Evolutionary conservation across 2,329 filamentous ascomycete genomes (phyloP), one percentile per base, ranked within the genome.

Genomic region (Cladosporium austrohemisphaericum): DNA sequence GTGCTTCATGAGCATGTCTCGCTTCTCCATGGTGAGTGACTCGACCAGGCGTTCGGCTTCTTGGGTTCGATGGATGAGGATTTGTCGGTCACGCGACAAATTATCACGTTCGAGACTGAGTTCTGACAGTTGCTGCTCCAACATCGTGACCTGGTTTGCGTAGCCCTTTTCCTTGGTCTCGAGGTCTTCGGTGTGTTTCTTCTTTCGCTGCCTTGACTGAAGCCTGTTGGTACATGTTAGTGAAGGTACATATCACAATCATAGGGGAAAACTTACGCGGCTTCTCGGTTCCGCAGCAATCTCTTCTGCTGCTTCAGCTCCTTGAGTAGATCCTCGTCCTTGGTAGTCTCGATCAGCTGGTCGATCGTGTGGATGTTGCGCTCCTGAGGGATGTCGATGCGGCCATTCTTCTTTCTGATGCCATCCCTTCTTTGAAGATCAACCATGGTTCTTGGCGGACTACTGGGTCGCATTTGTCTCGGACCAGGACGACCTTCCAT

Each of bases 271-370:
- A 73, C 75, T 64, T 83, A 95, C 89, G 93, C 93, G 71, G 93
- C 93, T 75, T 97, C 92, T 64, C 93, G 84, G 73, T 98, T 98
- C 64, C 93, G 82, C 55, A 98, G 77, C 54, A 98, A 77, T 53
- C 93, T 85, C 78, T 97, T 97, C 71, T 96, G 93, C 68, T 95
- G 90, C 80, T 98, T 98, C 63, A 98, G 79, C 73, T 97, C 91
- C 78, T 95, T 97, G 75, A 95, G 87, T 74, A 95, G 86, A 57
- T 93, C 84, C 64, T 97, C 92, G 68, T 94, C 86, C 49, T 82
- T 89, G 28, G 89, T 92, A 70, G 88, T 84, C 46, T 85, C 79
- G 69, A 98, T 97, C 64, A 97, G 78, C 54, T 88, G 80, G 69
- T 98, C 93, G 71, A 98, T 97, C 72, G 94, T 97, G 76, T 81